phyloP scores from a whole-genome alignment of 306 rosid genomes.

The Luffa acutangula region DNA sequence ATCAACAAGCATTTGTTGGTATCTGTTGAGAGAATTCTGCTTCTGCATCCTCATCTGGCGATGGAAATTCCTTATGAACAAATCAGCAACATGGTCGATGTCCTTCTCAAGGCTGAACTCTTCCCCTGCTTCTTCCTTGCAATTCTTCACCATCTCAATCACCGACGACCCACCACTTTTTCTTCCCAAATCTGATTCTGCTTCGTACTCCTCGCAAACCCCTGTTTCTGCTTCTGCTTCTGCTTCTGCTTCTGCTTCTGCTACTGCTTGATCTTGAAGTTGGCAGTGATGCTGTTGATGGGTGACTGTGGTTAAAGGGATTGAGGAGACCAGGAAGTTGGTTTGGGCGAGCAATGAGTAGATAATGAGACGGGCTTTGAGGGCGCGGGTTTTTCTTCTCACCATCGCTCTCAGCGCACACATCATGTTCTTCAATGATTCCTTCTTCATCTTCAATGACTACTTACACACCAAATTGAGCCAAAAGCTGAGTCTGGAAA shows the following conservation, averaged over 20 bases:
- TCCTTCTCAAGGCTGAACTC: constrained; percentile 19
- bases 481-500: too few relatives aligned
- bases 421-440: constrained; percentile 21
- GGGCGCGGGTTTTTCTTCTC: constrained; percentile 33
- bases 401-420: constrained; percentile 26
- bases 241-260: background rate
- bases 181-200: background rate
- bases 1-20: background rate
- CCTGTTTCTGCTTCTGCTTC: background rate
- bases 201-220: background rate
- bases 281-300: background rate
- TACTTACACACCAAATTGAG: too few relatives aligned
- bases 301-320: constrained; percentile 11
- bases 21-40: background rate
- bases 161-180: constrained; percentile 3
- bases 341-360: constrained; percentile 22
- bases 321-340: background rate
- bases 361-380: constrained; percentile 33
- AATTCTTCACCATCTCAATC: constrained; percentile 21
- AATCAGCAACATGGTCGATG: constrained; percentile 23
- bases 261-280: background rate
- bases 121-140: constrained; percentile 24
- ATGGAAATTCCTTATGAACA: constrained; percentile 22
- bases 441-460: constrained; percentile 27
- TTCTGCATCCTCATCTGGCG: constrained; percentile 18